Base-by-base conservation (phyloP, 1,139 yeast genomes). In the Hansenula sp. region DNA sequence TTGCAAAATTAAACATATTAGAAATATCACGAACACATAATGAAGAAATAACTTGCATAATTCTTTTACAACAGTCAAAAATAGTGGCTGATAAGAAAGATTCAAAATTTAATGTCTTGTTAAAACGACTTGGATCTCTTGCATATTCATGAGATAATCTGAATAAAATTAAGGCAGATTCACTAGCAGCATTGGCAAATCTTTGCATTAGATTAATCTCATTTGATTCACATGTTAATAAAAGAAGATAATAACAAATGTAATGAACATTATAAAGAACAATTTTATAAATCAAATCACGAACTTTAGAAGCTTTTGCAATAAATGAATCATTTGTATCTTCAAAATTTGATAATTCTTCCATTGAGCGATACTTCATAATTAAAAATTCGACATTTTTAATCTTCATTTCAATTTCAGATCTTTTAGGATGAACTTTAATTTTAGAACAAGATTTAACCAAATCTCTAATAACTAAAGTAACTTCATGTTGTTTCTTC, bases 341-440 rank as follows among this genome's bases (percentile, higher is more conserved):
- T 14, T 19, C 27, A 19, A 36, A n/a, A 8, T 32, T 11, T 1
- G 43, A 32, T 16, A 55, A 32, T 13, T 50, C 52, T 2, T 34
- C 24, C 7, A 52, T 19, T 6, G 48, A 21, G 10, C 49, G 49
- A 34, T 48, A 48, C 39, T 46, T 45, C 16, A 52, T 44, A 31
- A 62, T 32, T 21, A 60, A 53, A n/a, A 36, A 39, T 44, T 66
- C 69, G 2, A 66, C 47, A 21, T 53, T 56, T 18, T 48, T 48
- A 10, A 66, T 48, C 16, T 54, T 33, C 2, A 44, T 44, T 29
- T 56, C 51, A 16, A 67, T 48, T 10, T 57, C 62, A 0, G 71
- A 62, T 47, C 60, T 58, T 43, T 61, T 67, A 30, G 60, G 60
- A 8, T 48, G 46, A 0, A 39, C 41, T 19, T 46, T 54, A 25